Base-by-base conservation (phyloP, 1,284 basidiomycete genomes). In the Vanrija humicola region DNA sequence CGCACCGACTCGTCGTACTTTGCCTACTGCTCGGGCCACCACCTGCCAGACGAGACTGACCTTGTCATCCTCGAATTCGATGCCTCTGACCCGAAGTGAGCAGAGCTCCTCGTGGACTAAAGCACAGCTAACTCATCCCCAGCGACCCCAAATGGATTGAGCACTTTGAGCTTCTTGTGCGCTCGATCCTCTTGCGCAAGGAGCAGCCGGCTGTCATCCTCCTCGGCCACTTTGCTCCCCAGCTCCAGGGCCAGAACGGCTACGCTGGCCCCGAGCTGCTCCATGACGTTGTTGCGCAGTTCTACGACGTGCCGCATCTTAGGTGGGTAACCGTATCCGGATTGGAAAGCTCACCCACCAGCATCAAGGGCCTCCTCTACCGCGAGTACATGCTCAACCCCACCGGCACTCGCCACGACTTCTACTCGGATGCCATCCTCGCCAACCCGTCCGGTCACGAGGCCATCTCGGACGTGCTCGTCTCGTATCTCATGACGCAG, bases 11-110 rank as follows among this genome's bases (percentile, higher is more conserved):
- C 92, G 7, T 86, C 86, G 5, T 97, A 97, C 78, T 97, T 91
- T 79, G 88, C 87, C 10, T 96, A 87, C 77, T 97, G 94, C 80
- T 88, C 84, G 57, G 81, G 82, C 2, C 92, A 95, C 67, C 93
- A 97, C 71, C 80, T 96, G 10, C 93, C 93, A 6, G 93, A 97
- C 72, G 79, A 85, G 43, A 90, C 90, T 7, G 94, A 96, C 79
- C 81, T 97, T 46, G 87, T 97, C 54, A 90, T 97, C 64, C 79
- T 97, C 55, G 93, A 97, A 68, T 87, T 97, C 44, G 93, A 96
- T 72, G 83, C 86, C 3, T 89, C 91, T 43, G 93, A 97, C 72
- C 81, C 84, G 43, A 84, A 86, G 88, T 90, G 69, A 72, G 89
- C 81, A 19, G 5, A 21, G 19, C 21, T 10, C 10, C 5, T 15